Conservation (phyloP, 225 moss, liverwort and hornwort genomes). For the Physcomitrium patens region DNA sequence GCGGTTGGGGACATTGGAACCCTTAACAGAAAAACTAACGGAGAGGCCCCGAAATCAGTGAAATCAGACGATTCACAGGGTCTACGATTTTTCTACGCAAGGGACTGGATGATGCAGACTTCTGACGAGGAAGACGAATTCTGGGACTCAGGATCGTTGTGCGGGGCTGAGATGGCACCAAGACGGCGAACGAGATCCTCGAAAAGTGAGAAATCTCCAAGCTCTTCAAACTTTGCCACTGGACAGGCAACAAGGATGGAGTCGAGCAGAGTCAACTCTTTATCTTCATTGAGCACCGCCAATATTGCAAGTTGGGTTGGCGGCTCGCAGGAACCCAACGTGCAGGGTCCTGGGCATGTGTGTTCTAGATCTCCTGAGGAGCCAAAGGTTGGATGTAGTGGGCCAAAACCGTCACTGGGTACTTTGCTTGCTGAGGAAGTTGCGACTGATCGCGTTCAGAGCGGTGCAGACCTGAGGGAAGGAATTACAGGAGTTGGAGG, state of each 20-base stretch:
- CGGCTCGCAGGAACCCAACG: constrained; percentile 8
- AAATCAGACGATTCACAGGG: constrained; percentile 27
- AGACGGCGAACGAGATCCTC: constrained; percentile 26
- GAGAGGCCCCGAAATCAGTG: constrained; percentile 1
- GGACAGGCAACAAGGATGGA: not conserved
- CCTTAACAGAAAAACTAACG: not conserved
- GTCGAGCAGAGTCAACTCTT: not conserved
- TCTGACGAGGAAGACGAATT: constrained; percentile 42
- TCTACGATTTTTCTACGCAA: constrained; percentile 37
- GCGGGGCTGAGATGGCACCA: constrained; percentile 22
- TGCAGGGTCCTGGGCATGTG: not conserved
- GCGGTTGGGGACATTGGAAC: not conserved
- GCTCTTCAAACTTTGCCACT: not conserved
- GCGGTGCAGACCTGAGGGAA: no score
- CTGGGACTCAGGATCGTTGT: constrained; percentile 42
- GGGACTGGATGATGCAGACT: constrained; percentile 42
- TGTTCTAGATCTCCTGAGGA: not conserved
- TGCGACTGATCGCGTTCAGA: not conserved
- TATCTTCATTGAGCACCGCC: not conserved
- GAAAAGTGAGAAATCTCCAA: constrained; percentile 8
- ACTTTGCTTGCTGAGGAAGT: constrained; percentile 39
- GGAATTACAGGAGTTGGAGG: not conserved
- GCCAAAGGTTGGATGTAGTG: not conserved
- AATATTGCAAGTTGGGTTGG: not conserved
- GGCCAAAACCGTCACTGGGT: constrained; percentile 27